Conservation (phyloP, 768 basidiomycete genomes). For the Pleurotus ostreatus region DNA sequence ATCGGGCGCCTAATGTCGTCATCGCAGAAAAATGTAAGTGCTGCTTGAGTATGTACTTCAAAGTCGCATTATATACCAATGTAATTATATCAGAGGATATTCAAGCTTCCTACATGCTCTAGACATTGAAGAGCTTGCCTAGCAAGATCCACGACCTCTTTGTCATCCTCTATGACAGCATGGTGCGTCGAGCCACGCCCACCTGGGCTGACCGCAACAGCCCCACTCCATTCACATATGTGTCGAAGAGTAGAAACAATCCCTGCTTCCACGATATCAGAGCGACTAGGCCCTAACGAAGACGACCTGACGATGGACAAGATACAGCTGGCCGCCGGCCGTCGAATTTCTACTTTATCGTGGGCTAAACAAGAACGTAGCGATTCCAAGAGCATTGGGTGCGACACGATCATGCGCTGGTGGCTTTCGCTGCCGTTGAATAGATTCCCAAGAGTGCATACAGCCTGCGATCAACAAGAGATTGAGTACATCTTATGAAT, state of each 20-base stretch:
- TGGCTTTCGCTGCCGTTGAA: conserved; percentile 52
- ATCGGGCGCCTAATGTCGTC: too few relatives aligned
- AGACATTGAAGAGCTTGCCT: conserved; percentile 51
- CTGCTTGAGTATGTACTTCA: too few relatives aligned
- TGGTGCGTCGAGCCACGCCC: conserved; percentile 19
- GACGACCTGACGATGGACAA: conserved; percentile 48
- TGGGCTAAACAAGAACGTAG: conserved; percentile 60
- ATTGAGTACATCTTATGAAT: conserved; percentile 6
- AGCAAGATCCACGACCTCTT: conserved; percentile 55
- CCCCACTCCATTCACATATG: conserved; percentile 36
- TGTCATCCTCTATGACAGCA: conserved; percentile 52
- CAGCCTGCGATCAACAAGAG: conserved; percentile 30
- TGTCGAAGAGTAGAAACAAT: conserved; percentile 34
- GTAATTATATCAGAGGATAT: too few relatives aligned
- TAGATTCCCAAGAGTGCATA: conserved; percentile 64
- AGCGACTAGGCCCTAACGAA: conserved; percentile 16
- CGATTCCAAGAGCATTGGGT: conserved; percentile 46
- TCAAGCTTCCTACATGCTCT: conserved; percentile 28
- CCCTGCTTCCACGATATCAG: conserved; percentile 17
- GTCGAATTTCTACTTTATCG: conserved; percentile 50
- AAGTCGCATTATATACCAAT: too few relatives aligned
- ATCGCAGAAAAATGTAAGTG: too few relatives aligned
- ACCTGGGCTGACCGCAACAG: conserved; percentile 15
- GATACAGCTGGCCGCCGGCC: conserved; percentile 59
- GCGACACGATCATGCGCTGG: conserved; percentile 48